phyloP scores from a whole-genome alignment of 164 flowering plant species.

The Magnolia kwangsiensis region DNA sequence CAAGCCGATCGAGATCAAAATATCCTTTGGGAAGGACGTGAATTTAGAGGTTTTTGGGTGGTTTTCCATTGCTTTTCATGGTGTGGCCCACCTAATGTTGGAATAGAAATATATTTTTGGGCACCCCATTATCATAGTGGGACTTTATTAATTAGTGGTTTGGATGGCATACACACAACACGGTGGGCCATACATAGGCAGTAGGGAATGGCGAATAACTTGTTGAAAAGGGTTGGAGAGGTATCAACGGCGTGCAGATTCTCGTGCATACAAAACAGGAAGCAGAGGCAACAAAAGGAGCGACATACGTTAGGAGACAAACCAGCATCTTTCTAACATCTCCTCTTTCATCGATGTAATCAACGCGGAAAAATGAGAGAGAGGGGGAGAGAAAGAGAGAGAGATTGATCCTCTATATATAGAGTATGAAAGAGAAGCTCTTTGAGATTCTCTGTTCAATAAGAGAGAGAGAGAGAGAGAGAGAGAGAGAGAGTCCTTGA shows the following conservation, averaged over 20 bases:
- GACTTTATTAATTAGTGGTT: too few relatives aligned
- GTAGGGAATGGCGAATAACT: neutral
- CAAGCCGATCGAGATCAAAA: too few relatives aligned
- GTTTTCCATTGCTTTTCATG: too few relatives aligned
- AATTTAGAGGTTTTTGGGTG: too few relatives aligned
- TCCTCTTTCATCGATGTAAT: neutral
- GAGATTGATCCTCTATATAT: neutral
- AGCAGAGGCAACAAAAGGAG: neutral
- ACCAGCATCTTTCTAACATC: slow-evolving; percentile 17
- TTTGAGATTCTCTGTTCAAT: neutral
- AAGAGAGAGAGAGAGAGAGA: slow-evolving; percentile 3
- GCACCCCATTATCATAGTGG: too few relatives aligned
- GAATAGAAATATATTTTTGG: too few relatives aligned
- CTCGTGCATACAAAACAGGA: neutral
- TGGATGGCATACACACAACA: too few relatives aligned
- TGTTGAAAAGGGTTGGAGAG: neutral
- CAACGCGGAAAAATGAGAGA: neutral
- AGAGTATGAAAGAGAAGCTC: neutral
- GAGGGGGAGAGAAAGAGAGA: neutral
- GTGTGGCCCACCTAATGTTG: too few relatives aligned
- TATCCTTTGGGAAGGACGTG: too few relatives aligned
- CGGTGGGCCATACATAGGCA: too few relatives aligned
- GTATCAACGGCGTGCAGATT: neutral
- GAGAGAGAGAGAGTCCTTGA: neutral
- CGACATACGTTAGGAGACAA: slow-evolving; percentile 12